Conservation (phyloP, 305 asterid species). For the Fraxinus greggii region DNA sequence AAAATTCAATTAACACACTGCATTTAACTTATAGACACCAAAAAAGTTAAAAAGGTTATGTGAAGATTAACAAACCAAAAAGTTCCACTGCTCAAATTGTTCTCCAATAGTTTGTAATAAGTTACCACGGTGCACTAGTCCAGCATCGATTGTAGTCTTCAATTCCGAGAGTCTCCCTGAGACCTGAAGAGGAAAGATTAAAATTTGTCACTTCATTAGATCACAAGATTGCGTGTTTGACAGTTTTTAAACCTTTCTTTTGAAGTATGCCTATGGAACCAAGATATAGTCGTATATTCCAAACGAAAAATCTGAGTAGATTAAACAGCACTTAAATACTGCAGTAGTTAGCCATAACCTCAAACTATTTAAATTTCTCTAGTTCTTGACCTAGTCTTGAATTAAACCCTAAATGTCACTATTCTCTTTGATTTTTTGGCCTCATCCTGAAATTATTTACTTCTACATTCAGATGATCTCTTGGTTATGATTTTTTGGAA, state of each 20-base stretch:
- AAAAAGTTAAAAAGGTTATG: neutral
- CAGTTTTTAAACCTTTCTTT: neutral
- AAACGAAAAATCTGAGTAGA: neutral
- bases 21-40: neutral
- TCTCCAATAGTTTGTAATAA: conserved; percentile 77
- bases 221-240: neutral
- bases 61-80: conserved; percentile 54
- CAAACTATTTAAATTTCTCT: neutral
- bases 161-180: conserved; percentile 84
- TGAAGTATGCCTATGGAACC: neutral
- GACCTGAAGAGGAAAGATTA: conserved; percentile 52
- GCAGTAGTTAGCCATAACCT: neutral
- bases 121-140: conserved; percentile 81
- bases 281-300: neutral
- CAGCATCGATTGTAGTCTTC: conserved; percentile 94
- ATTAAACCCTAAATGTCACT: neutral
- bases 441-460: neutral
- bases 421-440: neutral
- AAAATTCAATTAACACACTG: neutral
- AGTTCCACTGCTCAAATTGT: conserved; percentile 81
- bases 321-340: neutral
- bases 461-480: neutral
- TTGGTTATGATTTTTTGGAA: neutral
- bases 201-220: neutral
- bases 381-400: neutral